Percentiles rank a stretch among this genome's conserved stretches.
phyloP scores from a whole-genome alignment of 2,329 filamentous ascomycete genomes.

The Grosmannia serpens region DNA sequence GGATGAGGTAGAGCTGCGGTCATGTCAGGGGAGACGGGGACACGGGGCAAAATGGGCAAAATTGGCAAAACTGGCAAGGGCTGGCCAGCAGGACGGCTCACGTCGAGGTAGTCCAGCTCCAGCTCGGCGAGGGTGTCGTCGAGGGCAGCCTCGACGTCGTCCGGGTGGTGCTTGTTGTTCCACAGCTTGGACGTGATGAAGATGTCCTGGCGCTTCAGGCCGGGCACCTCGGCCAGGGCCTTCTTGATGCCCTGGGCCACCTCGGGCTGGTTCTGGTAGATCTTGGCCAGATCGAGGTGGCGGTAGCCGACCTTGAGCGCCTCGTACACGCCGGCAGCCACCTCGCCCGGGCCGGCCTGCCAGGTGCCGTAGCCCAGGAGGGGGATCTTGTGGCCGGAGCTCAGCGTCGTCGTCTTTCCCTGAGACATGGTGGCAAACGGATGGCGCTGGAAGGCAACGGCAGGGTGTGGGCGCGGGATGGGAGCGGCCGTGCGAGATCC shows the following conservation, averaged over 20 bases:
- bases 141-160: conserved; percentile 43
- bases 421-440: conserved; percentile 35
- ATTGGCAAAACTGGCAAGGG: neutral
- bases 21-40: neutral
- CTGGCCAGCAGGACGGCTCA: conserved; percentile 13
- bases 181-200: conserved; percentile 58
- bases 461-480: no score
- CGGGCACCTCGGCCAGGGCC: conserved; percentile 32
- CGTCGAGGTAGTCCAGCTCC: conserved; percentile 45
- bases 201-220: conserved; percentile 42
- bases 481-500: neutral
- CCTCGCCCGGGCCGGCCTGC: conserved; percentile 24
- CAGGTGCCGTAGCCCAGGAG: conserved; percentile 29
- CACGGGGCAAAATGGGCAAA: neutral
- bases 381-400: conserved; percentile 44
- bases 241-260: conserved; percentile 42
- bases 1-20: conserved; percentile 44
- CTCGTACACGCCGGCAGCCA: conserved; percentile 44
- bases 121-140: conserved; percentile 44
- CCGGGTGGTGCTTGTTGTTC: conserved; percentile 53
- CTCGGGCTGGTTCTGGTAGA: conserved; percentile 45
- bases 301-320: conserved; percentile 53
- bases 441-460: no score
- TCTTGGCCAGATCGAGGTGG: conserved; percentile 38
- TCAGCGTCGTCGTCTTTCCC: conserved; percentile 44